Evolutionary conservation across 2,329 filamentous ascomycete species (phyloP).

Genomic region (Monilinia aucupariae): DNA sequence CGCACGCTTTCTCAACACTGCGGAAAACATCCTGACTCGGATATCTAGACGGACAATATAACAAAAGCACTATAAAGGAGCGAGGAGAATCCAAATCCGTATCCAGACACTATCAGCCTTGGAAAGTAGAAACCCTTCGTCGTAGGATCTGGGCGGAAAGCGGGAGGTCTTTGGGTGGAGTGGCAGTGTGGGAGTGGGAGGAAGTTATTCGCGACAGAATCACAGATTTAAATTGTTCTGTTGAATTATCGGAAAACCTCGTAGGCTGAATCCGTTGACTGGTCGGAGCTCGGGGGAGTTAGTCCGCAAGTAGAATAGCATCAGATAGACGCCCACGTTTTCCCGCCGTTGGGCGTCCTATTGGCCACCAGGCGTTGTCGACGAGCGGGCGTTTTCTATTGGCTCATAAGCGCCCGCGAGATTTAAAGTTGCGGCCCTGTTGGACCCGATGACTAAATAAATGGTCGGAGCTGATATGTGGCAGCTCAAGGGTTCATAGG

Average conservation of each 20-base stretch:
- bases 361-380: not conserved
- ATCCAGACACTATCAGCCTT: conserved; percentile 29
- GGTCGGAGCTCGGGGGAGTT: conserved; percentile 2
- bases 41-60: conserved; percentile 18
- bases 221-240: conserved; percentile 20
- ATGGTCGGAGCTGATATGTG: conserved; percentile 11
- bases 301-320: conserved; percentile 2
- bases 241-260: conserved; percentile 25
- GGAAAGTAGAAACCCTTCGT: conserved; percentile 25
- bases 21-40: conserved; percentile 52
- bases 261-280: conserved; percentile 17
- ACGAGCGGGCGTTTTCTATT: fast-evolving
- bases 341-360: not conserved
- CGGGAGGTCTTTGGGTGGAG: not conserved
- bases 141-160: conserved; percentile 9
- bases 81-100: conserved; percentile 18
- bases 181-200: conserved; percentile 17
- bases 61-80: conserved; percentile 23
- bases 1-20: conserved; percentile 57
- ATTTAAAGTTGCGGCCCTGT: not conserved
- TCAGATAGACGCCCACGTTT: not conserved
- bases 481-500: conserved; percentile 2
- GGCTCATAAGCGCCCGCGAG: not conserved
- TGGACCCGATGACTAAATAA: not conserved
- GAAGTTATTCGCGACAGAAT: conserved; percentile 18